Evolutionary conservation across 768 basidiomycete genomes (phyloP).

Genomic region (Albatrellus ellisii): DNA sequence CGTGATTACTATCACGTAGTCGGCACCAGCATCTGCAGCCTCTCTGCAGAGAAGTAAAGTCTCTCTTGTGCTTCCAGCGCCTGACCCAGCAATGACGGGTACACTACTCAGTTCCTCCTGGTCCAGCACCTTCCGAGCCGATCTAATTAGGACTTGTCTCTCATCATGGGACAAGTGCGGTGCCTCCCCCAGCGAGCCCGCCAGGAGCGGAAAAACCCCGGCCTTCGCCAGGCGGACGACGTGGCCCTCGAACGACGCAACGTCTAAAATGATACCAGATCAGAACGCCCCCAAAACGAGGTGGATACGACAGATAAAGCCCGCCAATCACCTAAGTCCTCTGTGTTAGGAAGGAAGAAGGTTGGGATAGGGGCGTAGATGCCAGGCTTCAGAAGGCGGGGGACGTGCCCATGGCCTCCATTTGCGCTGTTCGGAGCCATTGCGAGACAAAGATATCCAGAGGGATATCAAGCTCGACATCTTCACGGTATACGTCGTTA

Average conservation of each 20-base stretch:
- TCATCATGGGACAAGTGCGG: constrained; percentile 60
- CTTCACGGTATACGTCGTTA: not conserved
- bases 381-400: constrained; percentile 56
- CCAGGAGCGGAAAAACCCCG: constrained; percentile 59
- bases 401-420: constrained; percentile 13
- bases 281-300: not conserved
- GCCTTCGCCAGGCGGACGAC: constrained; percentile 48
- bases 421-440: constrained; percentile 29
- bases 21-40: constrained; percentile 78
- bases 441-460: constrained; percentile 4
- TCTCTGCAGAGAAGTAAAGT: constrained; percentile 63
- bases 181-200: constrained; percentile 82
- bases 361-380: constrained; percentile 81
- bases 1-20: constrained; percentile 74
- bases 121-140: constrained; percentile 63
- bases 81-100: constrained; percentile 75
- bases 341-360: constrained; percentile 63
- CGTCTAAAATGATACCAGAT: constrained; percentile 32
- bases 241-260: constrained; percentile 56
- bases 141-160: constrained; percentile 47
- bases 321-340: constrained; percentile 65
- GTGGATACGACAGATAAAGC: constrained; percentile 6
- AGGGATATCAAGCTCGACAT: constrained; percentile 1
- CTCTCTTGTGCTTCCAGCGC: constrained; percentile 72
- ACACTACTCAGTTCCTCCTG: constrained; percentile 38